phyloP scores from a whole-genome alignment of 139 green algal species.

The Chloropicon primus region DNA sequence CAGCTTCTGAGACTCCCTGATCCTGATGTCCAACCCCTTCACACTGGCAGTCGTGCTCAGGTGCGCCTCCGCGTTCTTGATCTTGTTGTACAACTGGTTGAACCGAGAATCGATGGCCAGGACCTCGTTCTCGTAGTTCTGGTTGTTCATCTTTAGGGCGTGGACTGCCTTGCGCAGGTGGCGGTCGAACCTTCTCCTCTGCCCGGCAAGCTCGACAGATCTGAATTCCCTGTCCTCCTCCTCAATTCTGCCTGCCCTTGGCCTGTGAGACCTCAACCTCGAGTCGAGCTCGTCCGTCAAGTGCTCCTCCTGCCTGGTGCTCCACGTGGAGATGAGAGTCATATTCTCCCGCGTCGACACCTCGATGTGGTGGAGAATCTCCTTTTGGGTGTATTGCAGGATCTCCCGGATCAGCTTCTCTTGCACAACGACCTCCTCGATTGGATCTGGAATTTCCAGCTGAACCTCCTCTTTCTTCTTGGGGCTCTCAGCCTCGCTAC shows the following conservation, averaged over 20 bases:
- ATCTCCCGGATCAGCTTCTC: background rate
- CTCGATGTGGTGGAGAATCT: background rate
- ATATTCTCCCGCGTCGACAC: background rate
- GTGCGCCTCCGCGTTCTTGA: background rate
- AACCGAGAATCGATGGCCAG: background rate
- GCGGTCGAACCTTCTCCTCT: background rate
- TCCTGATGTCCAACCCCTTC: background rate
- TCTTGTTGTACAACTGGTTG: background rate
- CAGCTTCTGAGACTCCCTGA: background rate
- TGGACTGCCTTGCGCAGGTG: background rate
- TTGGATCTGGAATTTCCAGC: background rate
- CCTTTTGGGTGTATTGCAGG: background rate
- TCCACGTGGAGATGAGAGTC: conserved; percentile 15
- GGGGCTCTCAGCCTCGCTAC: background rate
- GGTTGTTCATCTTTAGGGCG: background rate
- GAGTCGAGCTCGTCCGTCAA: conserved; percentile 45
- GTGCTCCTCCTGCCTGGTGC: conserved; percentile 25
- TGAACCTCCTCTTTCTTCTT: background rate
- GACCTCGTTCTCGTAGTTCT: background rate
- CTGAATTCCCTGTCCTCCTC: conserved; percentile 19
- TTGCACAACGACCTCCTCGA: background rate
- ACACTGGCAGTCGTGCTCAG: background rate
- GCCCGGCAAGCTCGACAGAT: background rate
- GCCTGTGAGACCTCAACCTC: conserved; percentile 36
- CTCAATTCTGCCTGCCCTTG: conserved; percentile 39